Conservation (phyloP, 345 rosid genomes). For the Limnanthes douglasii region DNA sequence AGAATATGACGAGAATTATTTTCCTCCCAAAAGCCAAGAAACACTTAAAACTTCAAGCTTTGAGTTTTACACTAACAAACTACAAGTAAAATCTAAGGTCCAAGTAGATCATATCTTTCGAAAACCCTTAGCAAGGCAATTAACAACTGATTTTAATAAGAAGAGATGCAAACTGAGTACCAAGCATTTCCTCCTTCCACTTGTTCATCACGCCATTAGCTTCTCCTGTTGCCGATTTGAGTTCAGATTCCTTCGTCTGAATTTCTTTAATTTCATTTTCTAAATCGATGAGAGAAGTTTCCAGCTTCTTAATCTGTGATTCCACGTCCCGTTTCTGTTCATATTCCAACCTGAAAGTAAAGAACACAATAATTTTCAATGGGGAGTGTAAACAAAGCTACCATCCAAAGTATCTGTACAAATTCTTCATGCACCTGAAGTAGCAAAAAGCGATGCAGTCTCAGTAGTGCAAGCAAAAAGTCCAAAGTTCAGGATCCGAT, state of each 20-base stretch:
- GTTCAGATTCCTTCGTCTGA: constrained; percentile 45
- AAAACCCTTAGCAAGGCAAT: background rate
- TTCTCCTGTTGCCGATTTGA: constrained; percentile 43
- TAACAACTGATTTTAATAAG: constrained; percentile 4
- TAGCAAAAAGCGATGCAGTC: too few species aligned
- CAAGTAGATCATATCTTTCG: too few species aligned
- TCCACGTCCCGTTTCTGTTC: constrained; percentile 89
- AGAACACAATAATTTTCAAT: constrained; percentile 2
- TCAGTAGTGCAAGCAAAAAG: too few species aligned
- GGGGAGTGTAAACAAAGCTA: constrained; percentile 2
- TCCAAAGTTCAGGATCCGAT: constrained; percentile 7
- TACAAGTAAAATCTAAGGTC: background rate
- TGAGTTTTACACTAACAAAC: background rate
- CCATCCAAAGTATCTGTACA: constrained; percentile 2
- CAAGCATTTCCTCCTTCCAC: constrained; percentile 70
- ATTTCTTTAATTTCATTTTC: constrained; percentile 49
- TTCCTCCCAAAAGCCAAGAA: too few species aligned
- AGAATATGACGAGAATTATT: background rate
- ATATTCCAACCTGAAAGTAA: constrained; percentile 65
- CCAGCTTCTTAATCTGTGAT: constrained; percentile 65
- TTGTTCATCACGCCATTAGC: constrained; percentile 40
- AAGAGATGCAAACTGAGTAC: constrained; percentile 18
- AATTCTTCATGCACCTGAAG: constrained; percentile 5
- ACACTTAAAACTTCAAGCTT: background rate
- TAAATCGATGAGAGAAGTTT: constrained; percentile 46